Evolutionary conservation across 2,329 filamentous ascomycete species (phyloP), one percentile per base, ranked within the genome.

Genomic region (Nannizzia gypsea): DNA sequence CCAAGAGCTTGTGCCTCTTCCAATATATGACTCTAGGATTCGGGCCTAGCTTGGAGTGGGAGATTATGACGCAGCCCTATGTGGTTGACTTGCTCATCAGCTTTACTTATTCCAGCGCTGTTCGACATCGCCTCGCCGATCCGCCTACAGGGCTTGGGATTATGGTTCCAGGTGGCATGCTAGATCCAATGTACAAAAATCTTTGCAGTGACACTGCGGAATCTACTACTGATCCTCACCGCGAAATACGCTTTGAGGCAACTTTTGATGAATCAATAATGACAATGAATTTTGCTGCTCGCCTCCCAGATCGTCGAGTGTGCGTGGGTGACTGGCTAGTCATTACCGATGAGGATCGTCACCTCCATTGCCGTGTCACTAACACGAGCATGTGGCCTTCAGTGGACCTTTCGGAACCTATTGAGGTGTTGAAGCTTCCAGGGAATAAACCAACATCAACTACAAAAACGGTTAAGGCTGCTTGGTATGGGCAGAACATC

Each of bases 11-110:
- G 2, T 96, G 91, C 67, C 76, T 95, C 3, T 95, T 88, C 67
- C 91, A 96, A 68, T 95, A 93, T 73, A 88, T 95, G 79, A 80
- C 82, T 15, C 77, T 95, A n/a, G 90, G 89, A 0, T 86, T 96
- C 67, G 91, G 90, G 0, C 87, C 89, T 1, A 90, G 84, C 66
- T 83, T 95, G 60, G 90, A 96, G 69, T 84, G 91, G 68, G 90
- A 96, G 68, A 87, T 96, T 22, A 68, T 87, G 26, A 82, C 83
- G 11, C 88, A 91, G 68, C 89, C 90, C 1, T 83, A 85, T 60
- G 89, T 95, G 0, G 88, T 95, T 11, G 91, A 96, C 68, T 78
- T 96, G 1, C 79, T 96, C 0, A 74, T 95, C 54, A 91, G 84
- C 71, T 88, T 96, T 68, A 91, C 89, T 70, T 93, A 90, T 68